Percentiles rank a stretch among this genome's conserved stretches.
These are phyloP conservation scores for Davidsoniella eucalypti DNA, from an alignment of 2,329 filamentous ascomycete species.

Conservation along the genomic window DNA sequence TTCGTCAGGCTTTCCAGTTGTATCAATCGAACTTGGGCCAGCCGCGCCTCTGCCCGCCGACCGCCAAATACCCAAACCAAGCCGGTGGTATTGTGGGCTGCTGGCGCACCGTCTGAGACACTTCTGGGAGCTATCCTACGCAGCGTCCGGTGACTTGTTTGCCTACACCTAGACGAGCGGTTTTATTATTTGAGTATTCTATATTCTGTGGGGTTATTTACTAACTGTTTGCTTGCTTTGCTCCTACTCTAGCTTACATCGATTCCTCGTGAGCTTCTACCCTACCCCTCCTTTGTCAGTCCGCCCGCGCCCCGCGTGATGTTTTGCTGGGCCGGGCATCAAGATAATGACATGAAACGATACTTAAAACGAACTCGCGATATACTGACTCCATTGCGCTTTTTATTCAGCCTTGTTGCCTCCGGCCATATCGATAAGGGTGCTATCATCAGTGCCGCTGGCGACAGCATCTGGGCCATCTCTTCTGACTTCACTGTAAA, in stretches of 20 bases:
- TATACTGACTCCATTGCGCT: slow-evolving; percentile 9
- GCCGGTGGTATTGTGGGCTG: not conserved
- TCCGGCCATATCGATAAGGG: slow-evolving; percentile 67
- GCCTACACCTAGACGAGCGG: not conserved
- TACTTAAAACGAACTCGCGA: slow-evolving; percentile 12
- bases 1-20: not conserved
- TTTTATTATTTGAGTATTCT: not conserved
- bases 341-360: slow-evolving; percentile 3
- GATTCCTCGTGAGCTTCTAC: slow-evolving; percentile 29
- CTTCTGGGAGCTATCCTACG: not conserved
- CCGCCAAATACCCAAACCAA: not conserved
- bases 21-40: not conserved
- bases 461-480: slow-evolving; percentile 65
- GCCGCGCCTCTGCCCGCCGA: not conserved
- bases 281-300: slow-evolving; percentile 5
- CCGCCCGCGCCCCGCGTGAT: not conserved
- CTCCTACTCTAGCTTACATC: slow-evolving; percentile 27
- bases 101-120: not conserved
- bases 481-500: slow-evolving; percentile 57
- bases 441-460: slow-evolving; percentile 66
- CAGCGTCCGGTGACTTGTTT: not conserved
- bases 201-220: not conserved
- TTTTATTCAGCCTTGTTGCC: slow-evolving; percentile 52
- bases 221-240: slow-evolving; percentile 18
- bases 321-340: not conserved